A percentile compares a stretch with the other conserved stretches of the same genome.
These are phyloP conservation scores for Xylaria venustula DNA, from an alignment of 495 filamentous ascomycete species.

Conservation along the genomic window DNA sequence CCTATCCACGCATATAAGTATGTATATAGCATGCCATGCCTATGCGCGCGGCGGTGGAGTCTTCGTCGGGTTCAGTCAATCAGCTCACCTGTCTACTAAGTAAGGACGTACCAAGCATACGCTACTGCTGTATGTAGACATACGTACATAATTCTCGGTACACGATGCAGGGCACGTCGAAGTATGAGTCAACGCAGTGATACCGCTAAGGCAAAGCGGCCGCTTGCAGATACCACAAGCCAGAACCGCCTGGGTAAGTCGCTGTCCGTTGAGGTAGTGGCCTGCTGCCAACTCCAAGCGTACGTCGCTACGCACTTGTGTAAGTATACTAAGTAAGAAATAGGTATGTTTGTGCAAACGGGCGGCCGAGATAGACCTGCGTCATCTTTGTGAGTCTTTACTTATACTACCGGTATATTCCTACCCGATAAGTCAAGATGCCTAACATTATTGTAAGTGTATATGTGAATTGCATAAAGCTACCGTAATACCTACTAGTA, in stretches of 20 bases:
- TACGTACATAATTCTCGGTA: conserved; percentile 2
- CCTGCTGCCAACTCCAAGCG: not conserved
- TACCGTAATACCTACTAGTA: too few relatives aligned
- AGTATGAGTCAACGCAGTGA: conserved; percentile 15
- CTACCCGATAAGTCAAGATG: not conserved
- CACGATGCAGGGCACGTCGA: conserved; percentile 9
- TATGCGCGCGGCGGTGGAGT: conserved; percentile 7
- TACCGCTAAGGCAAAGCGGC: conserved; percentile 8
- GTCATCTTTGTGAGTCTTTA: not conserved
- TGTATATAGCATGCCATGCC: not conserved
- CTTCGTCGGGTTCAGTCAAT: conserved; percentile 9
- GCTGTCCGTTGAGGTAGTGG: not conserved
- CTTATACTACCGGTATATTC: not conserved
- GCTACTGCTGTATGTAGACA: too few relatives aligned
- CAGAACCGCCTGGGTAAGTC: not conserved
- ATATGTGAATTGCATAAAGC: too few relatives aligned
- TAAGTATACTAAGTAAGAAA: too few relatives aligned
- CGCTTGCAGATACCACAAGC: conserved; percentile 9
- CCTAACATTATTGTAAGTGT: too few relatives aligned
- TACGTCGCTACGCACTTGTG: too few relatives aligned
- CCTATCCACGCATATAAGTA: not conserved
- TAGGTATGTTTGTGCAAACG: not conserved
- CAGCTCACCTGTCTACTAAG: conserved; percentile 5
- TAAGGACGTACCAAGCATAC: not conserved
- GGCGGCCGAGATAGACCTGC: not conserved